Percentiles rank a stretch among this genome's conserved stretches.
These are phyloP conservation scores for Epichloe uncinata DNA, from an alignment of 2,329 filamentous ascomycete genomes.

Conservation along the genomic window DNA sequence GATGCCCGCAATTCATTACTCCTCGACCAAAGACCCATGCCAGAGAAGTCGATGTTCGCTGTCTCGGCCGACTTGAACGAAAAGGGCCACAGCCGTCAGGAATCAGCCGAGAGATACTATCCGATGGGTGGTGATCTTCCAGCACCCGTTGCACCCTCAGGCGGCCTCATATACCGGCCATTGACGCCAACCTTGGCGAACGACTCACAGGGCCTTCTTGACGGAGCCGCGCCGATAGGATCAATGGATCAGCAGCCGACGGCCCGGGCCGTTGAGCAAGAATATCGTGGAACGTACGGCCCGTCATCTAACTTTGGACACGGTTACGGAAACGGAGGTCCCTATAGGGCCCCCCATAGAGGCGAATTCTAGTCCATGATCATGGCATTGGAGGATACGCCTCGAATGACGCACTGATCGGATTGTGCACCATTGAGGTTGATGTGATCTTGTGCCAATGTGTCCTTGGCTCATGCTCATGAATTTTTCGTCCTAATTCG, in stretches of 20 bases:
- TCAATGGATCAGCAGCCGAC: constrained; percentile 11
- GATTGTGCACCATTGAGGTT: background rate
- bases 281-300: constrained; percentile 7
- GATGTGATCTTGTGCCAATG: background rate
- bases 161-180: constrained; percentile 20
- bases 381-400: background rate
- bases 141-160: constrained; percentile 12
- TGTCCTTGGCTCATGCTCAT: background rate
- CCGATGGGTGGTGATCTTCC: constrained; percentile 11
- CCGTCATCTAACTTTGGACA: constrained; percentile 11
- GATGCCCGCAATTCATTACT: constrained; percentile 80
- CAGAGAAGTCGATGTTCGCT: constrained; percentile 29
- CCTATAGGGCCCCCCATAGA: background rate
- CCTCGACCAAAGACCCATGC: constrained; percentile 37
- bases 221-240: constrained; percentile 27
- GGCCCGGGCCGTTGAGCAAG: background rate
- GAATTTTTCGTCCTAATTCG: background rate
- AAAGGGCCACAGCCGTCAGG: constrained; percentile 18
- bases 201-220: constrained; percentile 25
- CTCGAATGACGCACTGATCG: background rate
- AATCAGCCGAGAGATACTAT: constrained; percentile 21
- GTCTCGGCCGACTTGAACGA: constrained; percentile 26
- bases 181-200: constrained; percentile 24
- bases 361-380: background rate
- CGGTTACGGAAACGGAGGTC: background rate